Base-by-base conservation (phyloP, 2,329 filamentous ascomycete species). In the Aspergillus proliferans region DNA sequence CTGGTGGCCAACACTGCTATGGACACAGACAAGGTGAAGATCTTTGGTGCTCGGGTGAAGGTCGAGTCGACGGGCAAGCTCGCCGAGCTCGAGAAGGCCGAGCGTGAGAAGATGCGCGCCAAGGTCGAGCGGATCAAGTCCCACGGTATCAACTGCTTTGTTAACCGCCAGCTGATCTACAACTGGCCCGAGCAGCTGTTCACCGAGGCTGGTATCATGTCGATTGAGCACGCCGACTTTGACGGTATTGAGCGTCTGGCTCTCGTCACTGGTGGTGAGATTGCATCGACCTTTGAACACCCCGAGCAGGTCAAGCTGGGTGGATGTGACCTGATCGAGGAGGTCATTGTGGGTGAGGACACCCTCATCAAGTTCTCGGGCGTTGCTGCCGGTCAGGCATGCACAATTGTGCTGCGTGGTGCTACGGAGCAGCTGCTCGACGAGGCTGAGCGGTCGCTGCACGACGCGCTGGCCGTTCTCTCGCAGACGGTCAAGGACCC, bases 1-100 rank as follows among this genome's bases (percentile, higher is more conserved):
- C 75, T 98, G 49, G 88, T 98, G 19, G 93, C 93, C 56, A 98
- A 98, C 76, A 98, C 93, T 8, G 87, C 91, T 10, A 98, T 98
- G 93, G 93, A 98, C 73, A 98, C 93, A 33, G 93, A 98, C 76
- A 98, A 98, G 80, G 88, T 98, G 76, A 98, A 98, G 81, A 97
- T 98, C 64, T 98, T 98, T 63, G 93, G 93, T 55, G 93, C 93
- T 14, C 84, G 92, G 51, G 89, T 98, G 64, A 97, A 97, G 81
- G 93, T 98, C 52, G 87, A 88, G 59, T 92, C 89, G 28, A 98
- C 93, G 3, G 89, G 89, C 69, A 96, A 97, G 79, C 81, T 98
- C 45, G 93, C 93, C n/a, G 93, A 98, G 64, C 79, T 98, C 47
- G 93, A 98, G 73, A 95, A 94, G 80, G 93, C 93, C 5, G 93